Evolutionary conservation across 2,329 filamentous ascomycete species (phyloP).

Genomic region (Talaromyces sp.): DNA sequence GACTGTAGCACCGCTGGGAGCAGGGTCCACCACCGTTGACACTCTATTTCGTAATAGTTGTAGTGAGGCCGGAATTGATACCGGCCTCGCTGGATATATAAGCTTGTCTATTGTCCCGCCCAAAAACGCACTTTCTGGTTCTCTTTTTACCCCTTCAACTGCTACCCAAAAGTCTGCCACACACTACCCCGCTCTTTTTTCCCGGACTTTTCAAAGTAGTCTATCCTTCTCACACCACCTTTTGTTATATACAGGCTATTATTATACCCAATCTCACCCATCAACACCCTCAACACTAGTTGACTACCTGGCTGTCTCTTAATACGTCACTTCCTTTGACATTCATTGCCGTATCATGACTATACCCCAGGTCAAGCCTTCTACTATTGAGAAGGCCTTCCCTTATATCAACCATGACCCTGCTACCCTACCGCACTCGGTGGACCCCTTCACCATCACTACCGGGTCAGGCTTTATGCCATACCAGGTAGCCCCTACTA

Average conservation of each 20-base stretch:
- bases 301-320: slow-evolving; percentile 1
- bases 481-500: slow-evolving; percentile 32
- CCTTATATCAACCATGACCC: slow-evolving; percentile 43
- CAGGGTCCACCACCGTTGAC: slow-evolving; percentile 10
- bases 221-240: background rate
- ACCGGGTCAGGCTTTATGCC: slow-evolving; percentile 44
- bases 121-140: slow-evolving; percentile 17
- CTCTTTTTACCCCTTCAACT: slow-evolving; percentile 15
- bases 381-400: slow-evolving; percentile 37
- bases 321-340: slow-evolving; percentile 5
- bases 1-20: slow-evolving; percentile 18
- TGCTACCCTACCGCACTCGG: slow-evolving; percentile 32
- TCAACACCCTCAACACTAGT: slow-evolving; percentile 13
- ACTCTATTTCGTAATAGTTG: slow-evolving; percentile 8
- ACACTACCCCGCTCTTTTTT: slow-evolving; percentile 13
- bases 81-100: slow-evolving; percentile 43
- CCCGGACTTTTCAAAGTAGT: slow-evolving; percentile 11
- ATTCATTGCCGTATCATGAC: slow-evolving; percentile 28
- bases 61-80: slow-evolving; percentile 42
- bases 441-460: slow-evolving; percentile 47
- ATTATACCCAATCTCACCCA: background rate
- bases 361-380: slow-evolving; percentile 25
- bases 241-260: background rate
- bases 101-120: slow-evolving; percentile 31
- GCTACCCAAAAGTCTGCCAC: background rate